Conservation (phyloP, 176 grass and related monocot species). For the Juncus inflexus region DNA sequence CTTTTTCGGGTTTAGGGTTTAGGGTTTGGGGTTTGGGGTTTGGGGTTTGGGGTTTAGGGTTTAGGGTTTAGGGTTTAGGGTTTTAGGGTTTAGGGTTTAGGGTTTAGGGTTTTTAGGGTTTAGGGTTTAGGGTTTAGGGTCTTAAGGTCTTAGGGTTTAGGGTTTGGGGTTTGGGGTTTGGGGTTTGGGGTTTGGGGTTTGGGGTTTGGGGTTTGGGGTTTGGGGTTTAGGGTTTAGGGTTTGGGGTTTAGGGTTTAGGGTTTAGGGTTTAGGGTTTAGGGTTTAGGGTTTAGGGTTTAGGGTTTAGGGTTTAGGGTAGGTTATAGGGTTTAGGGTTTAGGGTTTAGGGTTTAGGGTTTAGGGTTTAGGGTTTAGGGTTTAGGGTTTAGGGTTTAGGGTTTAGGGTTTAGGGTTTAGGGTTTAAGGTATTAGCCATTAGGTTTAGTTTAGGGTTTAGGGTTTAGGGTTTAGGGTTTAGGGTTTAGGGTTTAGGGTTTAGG, state of each 20-base stretch:
- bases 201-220: not conserved
- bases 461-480: not conserved
- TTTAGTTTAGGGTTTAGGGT: conserved; percentile 3
- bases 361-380: no score
- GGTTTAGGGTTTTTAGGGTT: not conserved
- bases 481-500: not conserved
- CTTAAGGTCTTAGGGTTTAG: no score
- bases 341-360: no score
- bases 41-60: not conserved
- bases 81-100: no score
- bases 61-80: no score
- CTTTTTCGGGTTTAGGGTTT: conserved; percentile 2
- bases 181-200: not conserved
- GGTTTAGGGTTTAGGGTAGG: not conserved
- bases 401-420: not conserved
- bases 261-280: no score
- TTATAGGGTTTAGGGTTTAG: not conserved
- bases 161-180: no score
- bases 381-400: no score
- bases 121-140: not conserved
- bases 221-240: not conserved
- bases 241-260: not conserved
- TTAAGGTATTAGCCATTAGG: no score
- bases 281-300: no score
- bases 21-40: not conserved